These are phyloP conservation scores for Pythium aquatile DNA, from an alignment of 352 stramenopile genomes.

Conservation along the genomic window DNA sequence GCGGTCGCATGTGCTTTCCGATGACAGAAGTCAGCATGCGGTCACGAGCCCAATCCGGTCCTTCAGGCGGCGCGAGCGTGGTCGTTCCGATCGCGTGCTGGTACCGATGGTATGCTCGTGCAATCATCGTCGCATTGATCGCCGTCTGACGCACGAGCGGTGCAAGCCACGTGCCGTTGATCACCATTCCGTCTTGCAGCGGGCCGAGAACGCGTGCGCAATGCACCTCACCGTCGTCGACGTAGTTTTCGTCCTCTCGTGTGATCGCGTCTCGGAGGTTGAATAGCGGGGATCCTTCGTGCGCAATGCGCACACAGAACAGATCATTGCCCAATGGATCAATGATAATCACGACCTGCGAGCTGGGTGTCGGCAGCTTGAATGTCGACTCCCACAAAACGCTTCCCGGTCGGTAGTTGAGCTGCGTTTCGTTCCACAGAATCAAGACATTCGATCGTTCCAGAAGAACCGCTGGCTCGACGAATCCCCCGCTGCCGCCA, in stretches of 20 bases:
- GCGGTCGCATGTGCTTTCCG: slow-evolving; percentile 78
- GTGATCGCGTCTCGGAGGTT: slow-evolving; percentile 70
- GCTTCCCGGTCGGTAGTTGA: slow-evolving; percentile 76
- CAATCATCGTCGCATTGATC: slow-evolving; percentile 75
- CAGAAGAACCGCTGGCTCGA: slow-evolving; percentile 37
- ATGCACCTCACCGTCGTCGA: slow-evolving; percentile 80
- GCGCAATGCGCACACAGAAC: slow-evolving; percentile 79
- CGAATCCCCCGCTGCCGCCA: slow-evolving; percentile 24
- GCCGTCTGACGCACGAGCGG: slow-evolving; percentile 81
- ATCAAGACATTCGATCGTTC: slow-evolving; percentile 77
- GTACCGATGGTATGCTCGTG: slow-evolving; percentile 68
- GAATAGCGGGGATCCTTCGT: slow-evolving; percentile 79
- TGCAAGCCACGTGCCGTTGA: slow-evolving; percentile 78
- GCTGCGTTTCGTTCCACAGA: slow-evolving; percentile 86
- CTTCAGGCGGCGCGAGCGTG: slow-evolving; percentile 48
- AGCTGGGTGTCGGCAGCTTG: slow-evolving; percentile 73
- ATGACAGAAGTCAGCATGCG: slow-evolving; percentile 72
- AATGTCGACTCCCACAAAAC: slow-evolving; percentile 80
- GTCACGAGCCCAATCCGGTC: slow-evolving; percentile 68
- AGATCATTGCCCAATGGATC: slow-evolving; percentile 82
- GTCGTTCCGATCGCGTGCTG: slow-evolving; percentile 73
- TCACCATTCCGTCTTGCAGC: slow-evolving; percentile 81
- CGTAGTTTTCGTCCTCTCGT: slow-evolving; percentile 69
- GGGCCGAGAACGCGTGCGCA: slow-evolving; percentile 78
- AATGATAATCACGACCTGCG: slow-evolving; percentile 78